Evolutionary conservation across 345 rosid genomes (phyloP).

Genomic region (Populus deltoides): DNA sequence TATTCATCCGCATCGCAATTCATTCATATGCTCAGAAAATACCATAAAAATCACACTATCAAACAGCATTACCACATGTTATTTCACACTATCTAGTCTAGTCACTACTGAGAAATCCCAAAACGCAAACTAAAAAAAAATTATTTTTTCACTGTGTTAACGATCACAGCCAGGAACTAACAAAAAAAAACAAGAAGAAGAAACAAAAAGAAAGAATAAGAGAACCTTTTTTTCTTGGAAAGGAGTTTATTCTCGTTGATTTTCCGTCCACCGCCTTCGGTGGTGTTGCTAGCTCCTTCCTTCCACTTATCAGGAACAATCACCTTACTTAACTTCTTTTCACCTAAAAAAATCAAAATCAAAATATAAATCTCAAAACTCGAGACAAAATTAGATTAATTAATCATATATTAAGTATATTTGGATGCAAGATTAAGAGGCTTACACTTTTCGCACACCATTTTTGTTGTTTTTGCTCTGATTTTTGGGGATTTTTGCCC

Average conservation of each 20-base stretch:
- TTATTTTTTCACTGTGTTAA: not conserved
- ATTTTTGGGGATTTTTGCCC: slow-evolving; percentile 23
- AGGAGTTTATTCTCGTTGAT: slow-evolving; percentile 98
- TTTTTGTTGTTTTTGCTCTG: slow-evolving; percentile 17
- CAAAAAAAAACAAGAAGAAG: not conserved
- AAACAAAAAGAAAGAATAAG: not conserved
- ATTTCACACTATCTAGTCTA: not conserved
- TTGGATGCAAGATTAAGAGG: not conserved
- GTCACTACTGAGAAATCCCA: not conserved
- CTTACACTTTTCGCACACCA: slow-evolving; percentile 97
- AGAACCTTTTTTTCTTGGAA: slow-evolving; percentile 73
- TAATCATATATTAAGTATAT: not conserved
- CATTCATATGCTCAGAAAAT: not conserved
- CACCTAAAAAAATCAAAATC: slow-evolving; percentile 43
- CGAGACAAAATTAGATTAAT: not conserved
- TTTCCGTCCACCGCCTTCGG: slow-evolving; percentile 92
- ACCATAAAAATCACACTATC: not conserved
- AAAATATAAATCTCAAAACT: not conserved
- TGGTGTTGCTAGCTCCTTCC: slow-evolving; percentile 95
- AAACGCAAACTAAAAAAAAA: not conserved
- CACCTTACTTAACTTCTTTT: slow-evolving; percentile 91
- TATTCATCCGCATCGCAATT: not conserved
- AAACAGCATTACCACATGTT: not conserved
- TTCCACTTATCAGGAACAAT: slow-evolving; percentile 99
- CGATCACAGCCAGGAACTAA: not conserved